Conservation (phyloP, 2,329 filamentous ascomycete genomes). For the Paecilomyces dactylethromorphus region DNA sequence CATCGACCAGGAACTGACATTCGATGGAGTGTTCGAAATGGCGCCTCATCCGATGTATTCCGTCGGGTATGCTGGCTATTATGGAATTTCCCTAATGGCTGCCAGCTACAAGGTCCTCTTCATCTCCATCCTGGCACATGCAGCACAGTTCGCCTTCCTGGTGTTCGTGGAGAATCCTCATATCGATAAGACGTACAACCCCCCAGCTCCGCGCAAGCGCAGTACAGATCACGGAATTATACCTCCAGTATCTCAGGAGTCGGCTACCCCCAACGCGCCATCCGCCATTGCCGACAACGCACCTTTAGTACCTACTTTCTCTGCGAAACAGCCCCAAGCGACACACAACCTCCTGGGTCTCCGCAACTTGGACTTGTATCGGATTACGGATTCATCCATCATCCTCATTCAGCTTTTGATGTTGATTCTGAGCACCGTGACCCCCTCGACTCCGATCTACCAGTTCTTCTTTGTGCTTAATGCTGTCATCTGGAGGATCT, state of each 20-base stretch:
- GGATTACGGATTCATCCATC: conserved; percentile 76
- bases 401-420: conserved; percentile 72
- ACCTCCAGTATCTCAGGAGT: conserved; percentile 20
- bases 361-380: conserved; percentile 79
- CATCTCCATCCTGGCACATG: conserved; percentile 91
- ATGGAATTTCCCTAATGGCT: conserved; percentile 96
- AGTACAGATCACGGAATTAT: conserved; percentile 22
- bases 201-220: conserved; percentile 65
- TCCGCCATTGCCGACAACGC: conserved; percentile 26
- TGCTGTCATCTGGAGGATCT: conserved; percentile 76
- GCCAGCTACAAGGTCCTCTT: conserved; percentile 96
- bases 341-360: conserved; percentile 80
- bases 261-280: conserved; percentile 25
- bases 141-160: conserved; percentile 89
- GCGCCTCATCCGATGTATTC: conserved; percentile 99
- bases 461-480: conserved; percentile 75
- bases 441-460: conserved; percentile 68
- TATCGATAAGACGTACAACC: conserved; percentile 96
- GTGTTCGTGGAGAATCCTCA: conserved; percentile 91
- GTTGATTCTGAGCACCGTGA: conserved; percentile 64
- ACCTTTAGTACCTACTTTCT: conserved; percentile 36
- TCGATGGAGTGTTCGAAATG: conserved; percentile 98
- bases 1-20: conserved; percentile 94
- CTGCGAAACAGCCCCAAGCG: conserved; percentile 52
- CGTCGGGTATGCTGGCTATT: conserved; percentile 95